phyloP scores from a whole-genome alignment of 257 asterid species.

The Salvia splendens region DNA sequence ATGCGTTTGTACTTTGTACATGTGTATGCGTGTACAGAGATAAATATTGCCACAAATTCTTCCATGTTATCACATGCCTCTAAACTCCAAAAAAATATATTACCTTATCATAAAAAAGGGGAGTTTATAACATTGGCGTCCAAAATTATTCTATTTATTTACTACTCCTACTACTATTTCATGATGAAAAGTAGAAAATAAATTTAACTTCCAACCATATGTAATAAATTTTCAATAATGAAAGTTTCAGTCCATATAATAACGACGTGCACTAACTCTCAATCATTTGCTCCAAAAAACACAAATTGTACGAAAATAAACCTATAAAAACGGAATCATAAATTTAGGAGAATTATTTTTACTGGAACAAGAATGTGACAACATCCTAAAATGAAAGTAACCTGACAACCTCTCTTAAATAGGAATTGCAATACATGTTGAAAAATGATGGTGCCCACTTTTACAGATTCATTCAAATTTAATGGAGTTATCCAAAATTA shows the following conservation, averaged over 20 bases:
- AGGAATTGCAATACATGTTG: slow-evolving; percentile 21
- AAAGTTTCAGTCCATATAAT: background rate
- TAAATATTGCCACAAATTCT: slow-evolving; percentile 20
- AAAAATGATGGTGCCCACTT: slow-evolving; percentile 9
- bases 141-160: background rate
- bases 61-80: slow-evolving; percentile 15
- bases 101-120: background rate
- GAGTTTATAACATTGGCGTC: background rate
- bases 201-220: background rate
- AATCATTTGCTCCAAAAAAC: slow-evolving; percentile 24
- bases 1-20: too few species aligned
- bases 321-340: background rate
- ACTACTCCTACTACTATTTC: background rate
- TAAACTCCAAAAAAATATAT: background rate
- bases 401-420: slow-evolving; percentile 17
- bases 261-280: slow-evolving; percentile 17
- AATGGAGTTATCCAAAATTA: background rate
- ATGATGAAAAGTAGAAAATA: background rate
- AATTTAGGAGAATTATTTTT: slow-evolving; percentile 8
- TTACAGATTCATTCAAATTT: background rate
- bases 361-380: slow-evolving; percentile 28
- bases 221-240: background rate
- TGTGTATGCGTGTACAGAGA: background rate
- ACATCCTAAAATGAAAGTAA: slow-evolving; percentile 36
- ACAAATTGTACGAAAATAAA: background rate